These are phyloP conservation scores for Boletus coccyginus DNA, from an alignment of 768 basidiomycete genomes.

Conservation along the genomic window DNA sequence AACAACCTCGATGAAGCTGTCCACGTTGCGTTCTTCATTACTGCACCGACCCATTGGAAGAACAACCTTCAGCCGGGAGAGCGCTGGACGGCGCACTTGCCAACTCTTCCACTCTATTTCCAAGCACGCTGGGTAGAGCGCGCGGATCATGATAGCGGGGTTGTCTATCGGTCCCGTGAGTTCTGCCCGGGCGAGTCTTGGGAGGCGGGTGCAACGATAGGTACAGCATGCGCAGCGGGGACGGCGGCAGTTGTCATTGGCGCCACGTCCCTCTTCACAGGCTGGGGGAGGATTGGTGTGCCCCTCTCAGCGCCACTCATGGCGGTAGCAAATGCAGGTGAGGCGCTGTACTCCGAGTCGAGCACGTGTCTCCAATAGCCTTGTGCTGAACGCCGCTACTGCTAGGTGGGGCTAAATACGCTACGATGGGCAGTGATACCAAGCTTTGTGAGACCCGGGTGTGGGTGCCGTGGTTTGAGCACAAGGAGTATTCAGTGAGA, in stretches of 20 bases:
- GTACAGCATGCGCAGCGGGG: conserved; percentile 15
- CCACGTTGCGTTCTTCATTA: conserved; percentile 21
- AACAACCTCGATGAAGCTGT: conserved; percentile 19
- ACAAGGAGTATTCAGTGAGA: conserved; percentile 20
- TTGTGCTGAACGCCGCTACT: neutral
- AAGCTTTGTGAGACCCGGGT: conserved; percentile 17
- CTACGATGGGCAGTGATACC: neutral
- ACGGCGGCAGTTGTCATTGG: conserved; percentile 20
- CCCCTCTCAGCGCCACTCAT: conserved; percentile 10
- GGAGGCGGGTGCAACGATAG: conserved; percentile 18
- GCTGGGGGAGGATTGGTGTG: neutral
- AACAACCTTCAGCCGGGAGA: conserved; percentile 19
- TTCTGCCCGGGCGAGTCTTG: conserved; percentile 18
- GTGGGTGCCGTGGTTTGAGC: conserved; percentile 23
- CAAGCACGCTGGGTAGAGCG: conserved; percentile 16
- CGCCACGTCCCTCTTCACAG: neutral
- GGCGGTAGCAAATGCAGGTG: conserved; percentile 11
- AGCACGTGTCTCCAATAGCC: too few species aligned
- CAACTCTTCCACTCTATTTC: conserved; percentile 9
- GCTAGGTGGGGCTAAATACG: conserved; percentile 11
- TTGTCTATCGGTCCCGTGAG: conserved; percentile 2
- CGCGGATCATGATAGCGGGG: conserved; percentile 8
- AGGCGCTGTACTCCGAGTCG: neutral
- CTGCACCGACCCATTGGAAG: conserved; percentile 7
- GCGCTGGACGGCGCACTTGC: conserved; percentile 14